A percentile compares a stretch with the other conserved stretches of the same genome.
phyloP scores from a whole-genome alignment of 2,329 filamentous ascomycete species.

The Penicillium sp. region DNA sequence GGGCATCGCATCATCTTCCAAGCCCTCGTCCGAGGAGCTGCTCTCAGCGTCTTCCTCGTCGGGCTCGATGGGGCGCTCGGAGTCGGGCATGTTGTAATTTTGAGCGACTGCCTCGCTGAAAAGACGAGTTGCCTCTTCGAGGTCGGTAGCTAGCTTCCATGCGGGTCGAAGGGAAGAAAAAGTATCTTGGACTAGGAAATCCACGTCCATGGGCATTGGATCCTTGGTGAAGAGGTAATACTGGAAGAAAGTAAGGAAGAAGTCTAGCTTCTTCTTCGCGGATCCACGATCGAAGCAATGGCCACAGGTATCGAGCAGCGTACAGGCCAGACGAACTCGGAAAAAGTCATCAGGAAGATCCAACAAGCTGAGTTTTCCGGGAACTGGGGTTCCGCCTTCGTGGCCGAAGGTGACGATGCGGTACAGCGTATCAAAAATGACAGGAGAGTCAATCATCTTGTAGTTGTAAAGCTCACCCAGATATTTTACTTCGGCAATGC shows the following conservation, averaged over 20 bases:
- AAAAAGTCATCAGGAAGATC: conserved; percentile 95
- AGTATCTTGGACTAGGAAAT: conserved; percentile 92
- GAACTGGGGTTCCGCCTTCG: conserved; percentile 73
- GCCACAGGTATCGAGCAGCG: conserved; percentile 88
- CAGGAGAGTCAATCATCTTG: conserved; percentile 89
- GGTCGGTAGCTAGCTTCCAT: conserved; percentile 79
- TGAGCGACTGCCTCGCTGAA: conserved; percentile 87
- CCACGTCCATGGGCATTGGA: conserved; percentile 89
- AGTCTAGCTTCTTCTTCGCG: conserved; percentile 95
- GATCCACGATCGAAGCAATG: conserved; percentile 93
- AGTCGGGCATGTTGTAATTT: conserved; percentile 77
- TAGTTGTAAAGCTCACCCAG: conserved; percentile 97
- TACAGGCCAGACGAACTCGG: conserved; percentile 85
- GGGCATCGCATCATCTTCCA: conserved; percentile 57
- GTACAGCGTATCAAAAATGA: conserved; percentile 94
- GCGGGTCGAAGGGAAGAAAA: conserved; percentile 82
- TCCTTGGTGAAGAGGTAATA: conserved; percentile 95
- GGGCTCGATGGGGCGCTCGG: conserved; percentile 66
- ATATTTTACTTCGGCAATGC: conserved; percentile 94
- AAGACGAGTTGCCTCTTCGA: conserved; percentile 77
- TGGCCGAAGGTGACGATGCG: conserved; percentile 92
- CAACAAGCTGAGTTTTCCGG: conserved; percentile 71
- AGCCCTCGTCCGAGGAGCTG: conserved; percentile 73
- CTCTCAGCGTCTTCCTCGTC: conserved; percentile 74
- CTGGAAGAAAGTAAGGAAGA: conserved; percentile 90